A percentile compares a stretch with the other conserved stretches of the same genome.
phyloP scores from a whole-genome alignment of 345 rosid genomes.

The Diplotaxis tenuifolia region DNA sequence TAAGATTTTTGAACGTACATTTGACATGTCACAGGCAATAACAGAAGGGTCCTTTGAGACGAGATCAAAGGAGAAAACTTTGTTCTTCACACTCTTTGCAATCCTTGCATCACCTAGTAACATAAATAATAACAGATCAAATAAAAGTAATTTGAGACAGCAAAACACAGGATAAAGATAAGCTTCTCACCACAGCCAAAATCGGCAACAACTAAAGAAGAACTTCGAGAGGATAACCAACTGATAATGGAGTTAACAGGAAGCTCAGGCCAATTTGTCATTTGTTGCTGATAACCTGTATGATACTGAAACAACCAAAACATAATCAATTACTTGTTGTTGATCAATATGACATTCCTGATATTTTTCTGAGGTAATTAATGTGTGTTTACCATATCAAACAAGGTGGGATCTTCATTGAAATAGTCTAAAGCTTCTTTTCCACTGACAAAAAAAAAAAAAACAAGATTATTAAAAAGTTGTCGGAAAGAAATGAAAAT shows the following conservation, averaged over 20 bases:
- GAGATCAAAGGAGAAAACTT: conserved; percentile 91
- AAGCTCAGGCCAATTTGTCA: conserved; percentile 92
- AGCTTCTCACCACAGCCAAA: conserved; percentile 91
- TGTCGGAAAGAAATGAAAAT: not conserved
- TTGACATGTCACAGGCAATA: conserved; percentile 88
- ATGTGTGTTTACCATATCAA: conserved; percentile 62
- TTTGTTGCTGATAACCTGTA: conserved; percentile 90
- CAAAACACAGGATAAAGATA: conserved; percentile 11
- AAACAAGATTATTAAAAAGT: not conserved
- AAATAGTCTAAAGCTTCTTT: conserved; percentile 77
- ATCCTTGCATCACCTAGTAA: conserved; percentile 80
- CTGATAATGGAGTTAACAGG: conserved; percentile 71
- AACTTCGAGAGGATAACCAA: conserved; percentile 60
- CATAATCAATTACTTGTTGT: not conserved
- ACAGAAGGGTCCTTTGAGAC: conserved; percentile 77
- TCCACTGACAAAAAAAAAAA: conserved; percentile 48
- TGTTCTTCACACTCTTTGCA: conserved; percentile 79
- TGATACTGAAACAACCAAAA: conserved; percentile 60
- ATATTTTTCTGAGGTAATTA: not conserved
- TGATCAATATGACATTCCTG: not conserved
- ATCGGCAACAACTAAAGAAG: conserved; percentile 89
- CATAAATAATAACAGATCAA: not conserved
- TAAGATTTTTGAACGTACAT: conserved; percentile 36
- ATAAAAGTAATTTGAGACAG: not conserved
- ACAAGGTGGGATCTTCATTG: conserved; percentile 69